These are phyloP conservation scores for Epichloe gansuensis DNA, from an alignment of 2,329 filamentous ascomycete genomes.

Conservation along the genomic window DNA sequence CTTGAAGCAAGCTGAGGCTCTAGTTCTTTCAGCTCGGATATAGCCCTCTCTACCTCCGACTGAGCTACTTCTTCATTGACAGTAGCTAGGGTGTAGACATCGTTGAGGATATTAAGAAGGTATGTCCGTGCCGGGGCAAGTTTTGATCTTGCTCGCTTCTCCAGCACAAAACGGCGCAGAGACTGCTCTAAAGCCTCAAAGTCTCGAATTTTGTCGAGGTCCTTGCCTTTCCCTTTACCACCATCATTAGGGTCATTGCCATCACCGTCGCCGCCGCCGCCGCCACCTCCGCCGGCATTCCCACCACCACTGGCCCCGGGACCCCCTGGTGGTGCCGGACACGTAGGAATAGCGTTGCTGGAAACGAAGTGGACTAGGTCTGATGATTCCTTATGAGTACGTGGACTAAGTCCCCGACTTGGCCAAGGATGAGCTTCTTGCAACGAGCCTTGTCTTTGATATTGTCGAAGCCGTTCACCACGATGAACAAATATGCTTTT, in stretches of 20 bases:
- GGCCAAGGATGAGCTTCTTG: constrained; percentile 84
- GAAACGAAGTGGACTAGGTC: constrained; percentile 97
- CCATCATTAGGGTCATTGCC: constrained; percentile 42
- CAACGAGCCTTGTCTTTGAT: constrained; percentile 87
- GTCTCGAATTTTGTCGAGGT: constrained; percentile 75
- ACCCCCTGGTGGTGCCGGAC: constrained; percentile 43
- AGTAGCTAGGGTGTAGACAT: constrained; percentile 68
- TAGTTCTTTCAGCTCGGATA: constrained; percentile 65
- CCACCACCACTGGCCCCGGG: constrained; percentile 43
- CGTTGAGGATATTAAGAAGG: constrained; percentile 81
- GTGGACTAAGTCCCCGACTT: constrained; percentile 81
- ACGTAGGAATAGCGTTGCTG: constrained; percentile 82
- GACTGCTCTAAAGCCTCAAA: constrained; percentile 86
- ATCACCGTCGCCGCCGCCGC: constrained; percentile 44
- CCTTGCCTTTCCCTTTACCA: constrained; percentile 69
- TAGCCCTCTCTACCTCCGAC: constrained; percentile 73
- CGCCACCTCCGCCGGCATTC: constrained; percentile 36
- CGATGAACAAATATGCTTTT: constrained; percentile 98
- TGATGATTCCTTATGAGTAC: constrained; percentile 80
- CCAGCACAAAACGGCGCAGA: constrained; percentile 81
- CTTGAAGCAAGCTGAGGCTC: constrained; percentile 79
- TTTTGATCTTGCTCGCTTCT: constrained; percentile 91
- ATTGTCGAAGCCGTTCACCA: constrained; percentile 93
- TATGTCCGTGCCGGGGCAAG: constrained; percentile 93
- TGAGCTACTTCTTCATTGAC: constrained; percentile 84